A percentile compares a stretch with the other conserved stretches of the same genome.
These are phyloP conservation scores for Kalmusia sp. DNA, from an alignment of 2,329 filamentous ascomycete genomes.

Conservation along the genomic window DNA sequence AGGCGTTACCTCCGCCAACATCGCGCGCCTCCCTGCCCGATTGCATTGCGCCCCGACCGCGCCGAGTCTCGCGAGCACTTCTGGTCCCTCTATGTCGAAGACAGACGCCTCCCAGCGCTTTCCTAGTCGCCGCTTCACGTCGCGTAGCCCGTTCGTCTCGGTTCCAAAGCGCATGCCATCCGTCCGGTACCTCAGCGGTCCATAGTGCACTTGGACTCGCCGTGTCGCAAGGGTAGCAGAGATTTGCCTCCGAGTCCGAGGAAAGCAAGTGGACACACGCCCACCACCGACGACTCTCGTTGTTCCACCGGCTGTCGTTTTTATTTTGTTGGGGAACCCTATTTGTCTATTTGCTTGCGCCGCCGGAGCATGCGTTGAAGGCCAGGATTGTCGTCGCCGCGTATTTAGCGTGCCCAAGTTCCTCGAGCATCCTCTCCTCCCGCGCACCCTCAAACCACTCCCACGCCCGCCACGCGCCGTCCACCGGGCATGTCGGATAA, in stretches of 20 bases:
- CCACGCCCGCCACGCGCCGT: slow-evolving; percentile 22
- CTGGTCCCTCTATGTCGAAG: slow-evolving; percentile 26
- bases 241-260: slow-evolving; percentile 6
- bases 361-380: slow-evolving; percentile 29
- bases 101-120: slow-evolving; percentile 10
- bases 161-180: slow-evolving; percentile 14
- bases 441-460: slow-evolving; percentile 21
- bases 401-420: slow-evolving; percentile 35
- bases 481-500: slow-evolving; percentile 47
- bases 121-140: slow-evolving; percentile 6
- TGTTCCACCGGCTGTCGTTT: neutral
- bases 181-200: neutral
- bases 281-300: neutral
- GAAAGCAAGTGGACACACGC: neutral
- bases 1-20: neutral
- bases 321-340: neutral
- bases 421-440: slow-evolving; percentile 30
- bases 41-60: slow-evolving; percentile 11
- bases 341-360: slow-evolving; percentile 15
- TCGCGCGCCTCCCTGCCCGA: neutral
- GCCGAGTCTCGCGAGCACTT: slow-evolving; percentile 2
- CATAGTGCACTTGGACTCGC: slow-evolving; percentile 7
- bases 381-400: slow-evolving; percentile 31
- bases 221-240: slow-evolving; percentile 3
- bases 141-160: slow-evolving; percentile 2